Conservation (phyloP, 768 basidiomycete species). For the Crucibulum laeve region DNA sequence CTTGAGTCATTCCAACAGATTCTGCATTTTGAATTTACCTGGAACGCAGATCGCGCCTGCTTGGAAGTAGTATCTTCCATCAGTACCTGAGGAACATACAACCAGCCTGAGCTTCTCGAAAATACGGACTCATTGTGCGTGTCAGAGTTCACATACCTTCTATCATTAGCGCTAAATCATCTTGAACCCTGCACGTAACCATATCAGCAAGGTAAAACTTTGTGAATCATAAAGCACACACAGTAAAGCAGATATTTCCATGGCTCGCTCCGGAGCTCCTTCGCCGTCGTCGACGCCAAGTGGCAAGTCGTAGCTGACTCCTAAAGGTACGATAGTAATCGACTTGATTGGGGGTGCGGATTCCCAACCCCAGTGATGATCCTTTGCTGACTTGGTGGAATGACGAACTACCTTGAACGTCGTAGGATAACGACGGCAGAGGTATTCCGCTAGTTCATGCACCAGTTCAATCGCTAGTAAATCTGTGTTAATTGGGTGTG, state of each 20-base stretch:
- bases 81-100: constrained; percentile 35
- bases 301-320: constrained; percentile 47
- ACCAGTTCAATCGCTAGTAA: constrained; percentile 57
- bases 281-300: constrained; percentile 25
- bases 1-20: constrained; percentile 5
- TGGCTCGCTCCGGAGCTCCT: constrained; percentile 43
- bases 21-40: constrained; percentile 46
- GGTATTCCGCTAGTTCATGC: constrained; percentile 65
- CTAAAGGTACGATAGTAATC: constrained; percentile 47
- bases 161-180: constrained; percentile 57
- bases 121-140: neutral
- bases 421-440: constrained; percentile 56
- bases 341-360: constrained; percentile 45
- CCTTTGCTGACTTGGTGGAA: constrained; percentile 8
- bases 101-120: neutral
- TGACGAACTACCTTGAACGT: constrained; percentile 50
- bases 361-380: constrained; percentile 30
- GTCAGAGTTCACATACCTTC: constrained; percentile 34
- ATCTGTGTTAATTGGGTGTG: neutral
- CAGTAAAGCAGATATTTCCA: constrained; percentile 60
- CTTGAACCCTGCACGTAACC: constrained; percentile 38
- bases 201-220: neutral
- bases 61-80: constrained; percentile 73
- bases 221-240: constrained; percentile 31
- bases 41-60: constrained; percentile 65